Conservation (phyloP, 345 rosid genomes). For the Eucalyptus guilfoylei region DNA sequence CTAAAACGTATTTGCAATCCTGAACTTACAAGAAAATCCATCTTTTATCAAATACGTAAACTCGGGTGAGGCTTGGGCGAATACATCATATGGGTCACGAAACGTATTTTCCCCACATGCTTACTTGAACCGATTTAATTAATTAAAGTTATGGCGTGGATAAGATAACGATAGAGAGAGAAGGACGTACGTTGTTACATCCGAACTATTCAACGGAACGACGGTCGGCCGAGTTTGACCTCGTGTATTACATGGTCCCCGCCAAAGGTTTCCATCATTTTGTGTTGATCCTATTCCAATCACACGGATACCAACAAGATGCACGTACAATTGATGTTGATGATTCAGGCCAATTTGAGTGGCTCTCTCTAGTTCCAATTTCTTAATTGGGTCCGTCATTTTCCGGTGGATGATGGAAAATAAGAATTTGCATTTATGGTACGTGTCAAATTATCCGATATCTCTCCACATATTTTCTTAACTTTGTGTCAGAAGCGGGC, state of each 20-base stretch:
- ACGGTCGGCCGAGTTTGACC: neutral
- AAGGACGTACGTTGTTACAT: neutral
- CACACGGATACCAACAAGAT: neutral
- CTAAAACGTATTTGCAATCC: neutral
- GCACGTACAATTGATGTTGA: neutral
- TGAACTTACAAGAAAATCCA: neutral
- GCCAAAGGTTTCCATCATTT: neutral
- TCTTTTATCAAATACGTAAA: neutral
- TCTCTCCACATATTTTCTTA: fast-evolving
- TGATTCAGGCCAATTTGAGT: neutral
- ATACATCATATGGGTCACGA: neutral
- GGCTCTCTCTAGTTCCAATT: neutral
- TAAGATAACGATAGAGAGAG: neutral
- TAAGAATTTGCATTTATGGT: neutral
- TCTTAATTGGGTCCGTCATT: neutral
- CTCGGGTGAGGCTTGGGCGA: too few relatives aligned
- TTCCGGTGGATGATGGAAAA: fast-evolving
- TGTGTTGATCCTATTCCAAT: neutral
- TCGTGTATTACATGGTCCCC: neutral
- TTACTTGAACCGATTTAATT: neutral
- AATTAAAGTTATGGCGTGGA: neutral
- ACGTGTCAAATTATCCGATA: fast-evolving
- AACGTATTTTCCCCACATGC: neutral
- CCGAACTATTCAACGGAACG: neutral
- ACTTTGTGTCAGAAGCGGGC: neutral